These are phyloP conservation scores for Trametes versicolor DNA, from an alignment of 1,284 basidiomycete genomes.

Conservation along the genomic window DNA sequence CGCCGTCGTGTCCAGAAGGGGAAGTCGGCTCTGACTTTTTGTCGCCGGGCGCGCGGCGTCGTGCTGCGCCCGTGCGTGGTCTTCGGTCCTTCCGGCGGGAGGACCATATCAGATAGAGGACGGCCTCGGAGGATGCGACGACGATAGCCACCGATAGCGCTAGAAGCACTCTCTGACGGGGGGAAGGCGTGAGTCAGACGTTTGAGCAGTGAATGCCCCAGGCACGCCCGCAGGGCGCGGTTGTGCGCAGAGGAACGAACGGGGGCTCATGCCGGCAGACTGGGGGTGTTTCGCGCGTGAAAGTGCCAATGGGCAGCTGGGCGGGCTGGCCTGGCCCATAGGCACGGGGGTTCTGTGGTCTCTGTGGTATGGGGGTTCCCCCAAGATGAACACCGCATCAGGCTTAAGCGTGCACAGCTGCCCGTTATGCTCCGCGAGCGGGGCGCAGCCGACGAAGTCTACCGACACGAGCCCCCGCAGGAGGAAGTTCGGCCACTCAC, in stretches of 20 bases:
- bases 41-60: not conserved
- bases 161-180: constrained; percentile 65
- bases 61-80: not conserved
- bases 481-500: constrained; percentile 50
- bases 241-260: not conserved
- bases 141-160: constrained; percentile 66
- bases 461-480: not conserved
- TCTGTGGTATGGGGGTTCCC: no score
- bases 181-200: constrained; percentile 6
- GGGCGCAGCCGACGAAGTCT: not conserved
- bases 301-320: no score
- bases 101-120: constrained; percentile 78
- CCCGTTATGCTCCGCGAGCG: not conserved
- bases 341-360: no score
- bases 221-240: not conserved
- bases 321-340: no score
- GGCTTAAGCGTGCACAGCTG: not conserved
- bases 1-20: not conserved
- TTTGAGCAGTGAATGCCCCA: not conserved
- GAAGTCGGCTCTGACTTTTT: constrained; percentile 22
- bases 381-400: no score
- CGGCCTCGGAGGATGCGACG: constrained; percentile 72
- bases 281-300: not conserved
- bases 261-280: not conserved
- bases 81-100: constrained; percentile 48